These are phyloP conservation scores for Boehmeria nivea DNA, from an alignment of 306 rosid genomes.

Conservation along the genomic window DNA sequence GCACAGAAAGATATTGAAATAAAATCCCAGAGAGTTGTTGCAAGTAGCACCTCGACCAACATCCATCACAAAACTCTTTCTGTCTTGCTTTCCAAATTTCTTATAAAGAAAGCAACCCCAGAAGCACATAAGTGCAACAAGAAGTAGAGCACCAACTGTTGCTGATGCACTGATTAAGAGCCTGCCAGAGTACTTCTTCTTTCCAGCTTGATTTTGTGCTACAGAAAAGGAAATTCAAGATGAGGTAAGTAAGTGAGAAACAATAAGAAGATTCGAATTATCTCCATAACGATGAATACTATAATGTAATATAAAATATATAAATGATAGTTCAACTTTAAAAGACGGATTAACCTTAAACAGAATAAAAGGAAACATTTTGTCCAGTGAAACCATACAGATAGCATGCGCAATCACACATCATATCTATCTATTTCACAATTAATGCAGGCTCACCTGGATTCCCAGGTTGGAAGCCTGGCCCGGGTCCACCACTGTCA, in stretches of 20 bases:
- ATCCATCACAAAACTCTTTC: slow-evolving; percentile 61
- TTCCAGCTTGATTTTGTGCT: slow-evolving; percentile 68
- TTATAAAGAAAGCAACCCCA: slow-evolving; percentile 98
- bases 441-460: slow-evolving; percentile 40
- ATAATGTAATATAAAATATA: too few relatives aligned
- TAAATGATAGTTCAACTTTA: too few relatives aligned
- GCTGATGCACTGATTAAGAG: slow-evolving; percentile 96
- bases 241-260: too few relatives aligned
- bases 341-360: too few relatives aligned
- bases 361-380: too few relatives aligned
- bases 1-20: slow-evolving; percentile 13
- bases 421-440: slow-evolving; percentile 5
- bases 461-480: slow-evolving; percentile 33
- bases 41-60: slow-evolving; percentile 74
- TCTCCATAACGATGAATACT: too few relatives aligned
- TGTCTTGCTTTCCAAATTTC: slow-evolving; percentile 78
- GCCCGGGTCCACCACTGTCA: slow-evolving; percentile 48
- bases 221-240: slow-evolving; percentile 2
- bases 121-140: slow-evolving; percentile 99
- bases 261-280: too few relatives aligned
- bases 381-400: slow-evolving; percentile 7
- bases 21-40: slow-evolving; percentile 22
- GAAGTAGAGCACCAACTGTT: slow-evolving; percentile 93
- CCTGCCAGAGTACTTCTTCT: slow-evolving; percentile 84
- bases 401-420: slow-evolving; percentile 7